phyloP scores from a whole-genome alignment of 345 rosid genomes.

The Citrus sp. region DNA sequence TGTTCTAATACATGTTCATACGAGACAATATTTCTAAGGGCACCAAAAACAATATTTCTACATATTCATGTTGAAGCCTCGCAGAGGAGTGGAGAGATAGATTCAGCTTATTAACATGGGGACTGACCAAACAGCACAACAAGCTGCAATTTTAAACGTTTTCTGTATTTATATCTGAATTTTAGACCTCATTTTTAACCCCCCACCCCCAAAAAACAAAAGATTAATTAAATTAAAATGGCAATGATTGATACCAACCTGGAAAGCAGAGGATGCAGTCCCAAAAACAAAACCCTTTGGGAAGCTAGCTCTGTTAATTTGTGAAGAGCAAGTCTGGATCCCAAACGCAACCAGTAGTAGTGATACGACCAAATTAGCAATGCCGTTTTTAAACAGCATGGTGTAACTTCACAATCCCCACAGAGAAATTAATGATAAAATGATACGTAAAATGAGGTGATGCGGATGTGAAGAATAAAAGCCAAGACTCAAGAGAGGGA shows the following conservation, averaged over 20 bases:
- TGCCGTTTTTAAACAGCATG: constrained; percentile 14
- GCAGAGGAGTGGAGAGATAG: too few species aligned
- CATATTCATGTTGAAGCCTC: too few species aligned
- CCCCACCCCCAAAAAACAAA: too few species aligned
- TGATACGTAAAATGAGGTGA: neutral
- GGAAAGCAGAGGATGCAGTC: constrained; percentile 60
- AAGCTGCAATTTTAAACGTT: neutral
- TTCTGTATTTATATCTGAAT: neutral
- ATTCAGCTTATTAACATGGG: neutral
- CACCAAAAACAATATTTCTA: too few species aligned
- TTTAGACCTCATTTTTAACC: too few species aligned
- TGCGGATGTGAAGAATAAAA: neutral
- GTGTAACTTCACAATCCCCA: neutral
- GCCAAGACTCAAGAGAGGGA: neutral
- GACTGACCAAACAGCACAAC: neutral
- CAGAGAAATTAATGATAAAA: neutral
- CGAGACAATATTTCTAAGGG: too few species aligned
- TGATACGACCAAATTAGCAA: neutral
- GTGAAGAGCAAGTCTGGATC: constrained; percentile 21
- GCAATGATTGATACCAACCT: constrained; percentile 22
- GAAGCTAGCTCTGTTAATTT: constrained; percentile 41
- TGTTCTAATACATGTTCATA: too few species aligned
- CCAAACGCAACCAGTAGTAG: constrained; percentile 13
- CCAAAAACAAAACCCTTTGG: constrained; percentile 54
- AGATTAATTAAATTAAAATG: neutral